These are phyloP conservation scores for Aspergillus sp. DNA, from an alignment of 2,329 filamentous ascomycete genomes.

Conservation along the genomic window DNA sequence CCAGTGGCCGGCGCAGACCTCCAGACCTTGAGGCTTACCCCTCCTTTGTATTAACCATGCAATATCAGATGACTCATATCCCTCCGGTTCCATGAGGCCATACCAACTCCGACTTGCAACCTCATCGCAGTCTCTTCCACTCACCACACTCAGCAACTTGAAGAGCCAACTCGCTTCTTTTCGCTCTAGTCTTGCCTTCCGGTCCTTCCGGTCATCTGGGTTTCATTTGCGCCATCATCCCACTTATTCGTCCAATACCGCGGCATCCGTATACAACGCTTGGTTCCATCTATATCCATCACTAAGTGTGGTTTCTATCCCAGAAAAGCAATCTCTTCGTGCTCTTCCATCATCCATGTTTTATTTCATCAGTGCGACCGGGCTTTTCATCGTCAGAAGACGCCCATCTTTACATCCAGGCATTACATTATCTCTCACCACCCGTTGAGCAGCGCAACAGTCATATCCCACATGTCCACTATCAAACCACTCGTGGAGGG, in stretches of 20 bases:
- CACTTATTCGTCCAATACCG: neutral
- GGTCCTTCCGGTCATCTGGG: neutral
- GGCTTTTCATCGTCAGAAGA: neutral
- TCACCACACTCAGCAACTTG: neutral
- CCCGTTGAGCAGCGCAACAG: neutral
- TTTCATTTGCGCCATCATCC: neutral
- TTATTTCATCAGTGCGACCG: neutral
- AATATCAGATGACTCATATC: conserved; percentile 5
- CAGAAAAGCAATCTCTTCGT: neutral
- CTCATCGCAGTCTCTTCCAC: neutral
- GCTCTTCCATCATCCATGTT: neutral
- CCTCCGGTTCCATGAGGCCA: neutral
- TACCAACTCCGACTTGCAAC: neutral
- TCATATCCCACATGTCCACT: neutral
- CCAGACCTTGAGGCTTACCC: neutral
- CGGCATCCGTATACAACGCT: neutral
- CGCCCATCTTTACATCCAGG: neutral
- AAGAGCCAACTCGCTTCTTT: neutral
- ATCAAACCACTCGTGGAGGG: neutral
- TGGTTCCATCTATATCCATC: neutral
- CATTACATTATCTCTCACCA: neutral
- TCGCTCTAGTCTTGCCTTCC: neutral
- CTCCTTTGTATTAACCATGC: neutral
- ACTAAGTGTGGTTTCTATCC: no score
- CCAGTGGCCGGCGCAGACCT: neutral